Percentiles rank a stretch among this genome's conserved stretches.
These are phyloP conservation scores for Dentipellis sp. DNA, from an alignment of 768 basidiomycete genomes.

Conservation along the genomic window DNA sequence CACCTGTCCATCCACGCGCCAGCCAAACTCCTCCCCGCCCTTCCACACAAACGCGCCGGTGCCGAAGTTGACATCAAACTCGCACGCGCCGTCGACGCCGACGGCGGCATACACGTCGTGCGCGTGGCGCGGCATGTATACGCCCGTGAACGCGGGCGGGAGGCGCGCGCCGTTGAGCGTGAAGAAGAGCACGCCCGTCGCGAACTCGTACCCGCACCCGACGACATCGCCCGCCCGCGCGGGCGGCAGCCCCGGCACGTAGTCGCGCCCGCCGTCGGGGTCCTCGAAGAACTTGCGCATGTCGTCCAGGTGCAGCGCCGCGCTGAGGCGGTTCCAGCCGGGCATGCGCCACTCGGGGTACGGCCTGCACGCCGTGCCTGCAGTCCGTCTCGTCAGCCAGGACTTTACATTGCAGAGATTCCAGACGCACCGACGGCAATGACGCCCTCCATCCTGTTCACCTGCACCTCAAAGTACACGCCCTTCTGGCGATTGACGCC, in stretches of 20 bases:
- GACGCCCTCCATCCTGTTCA: slow-evolving; percentile 47
- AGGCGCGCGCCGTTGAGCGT: slow-evolving; percentile 54
- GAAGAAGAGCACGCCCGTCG: slow-evolving; percentile 45
- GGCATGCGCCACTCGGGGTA: slow-evolving; percentile 60
- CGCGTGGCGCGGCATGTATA: slow-evolving; percentile 41
- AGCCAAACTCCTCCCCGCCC: slow-evolving; percentile 56
- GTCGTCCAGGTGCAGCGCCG: slow-evolving; percentile 62
- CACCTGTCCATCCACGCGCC: slow-evolving; percentile 58
- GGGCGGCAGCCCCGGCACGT: slow-evolving; percentile 26
- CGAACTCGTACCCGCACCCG: slow-evolving; percentile 59
- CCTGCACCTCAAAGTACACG: slow-evolving; percentile 55
- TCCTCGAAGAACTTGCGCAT: slow-evolving; percentile 68
- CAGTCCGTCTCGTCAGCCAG: neutral
- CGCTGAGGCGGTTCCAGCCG: slow-evolving; percentile 63
- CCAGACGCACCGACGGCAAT: slow-evolving; percentile 45
- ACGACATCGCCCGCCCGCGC: slow-evolving; percentile 40
- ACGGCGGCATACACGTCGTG: slow-evolving; percentile 59
- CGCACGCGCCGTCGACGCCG: slow-evolving; percentile 45
- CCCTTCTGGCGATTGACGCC: slow-evolving; percentile 43
- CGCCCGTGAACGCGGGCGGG: slow-evolving; percentile 46
- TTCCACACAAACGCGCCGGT: slow-evolving; percentile 49
- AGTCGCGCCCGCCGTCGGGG: slow-evolving; percentile 54
- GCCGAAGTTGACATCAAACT: slow-evolving; percentile 60
- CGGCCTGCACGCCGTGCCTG: slow-evolving; percentile 56
- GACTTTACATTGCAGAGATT: neutral